Evolutionary conservation across 2,329 filamentous ascomycete genomes (phyloP), one percentile per base, ranked within the genome.

Genomic region (Colletotrichum sp.): DNA sequence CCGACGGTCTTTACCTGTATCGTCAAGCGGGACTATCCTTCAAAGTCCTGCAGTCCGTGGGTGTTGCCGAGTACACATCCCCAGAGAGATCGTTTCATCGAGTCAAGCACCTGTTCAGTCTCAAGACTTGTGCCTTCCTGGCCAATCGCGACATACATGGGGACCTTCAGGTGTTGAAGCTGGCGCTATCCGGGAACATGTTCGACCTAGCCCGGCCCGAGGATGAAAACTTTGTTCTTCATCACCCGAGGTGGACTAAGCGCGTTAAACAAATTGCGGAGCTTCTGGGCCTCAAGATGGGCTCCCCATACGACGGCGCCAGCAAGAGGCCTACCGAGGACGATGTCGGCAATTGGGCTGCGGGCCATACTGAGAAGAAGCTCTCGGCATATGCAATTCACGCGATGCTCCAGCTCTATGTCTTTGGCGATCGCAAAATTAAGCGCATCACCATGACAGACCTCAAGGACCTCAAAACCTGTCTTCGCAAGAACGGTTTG

Each of bases 291-390:
- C 16, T 86, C n/a, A 77, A 76, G 3, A 80, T 85, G 75, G 69
- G 67, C 7, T 72, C 81, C 0, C 79, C 81, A 0, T 86, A 80
- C 21, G 85, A 86, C 43, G 72, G 72, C 3, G 65, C 72, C 3
- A 16, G 61, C 13, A 36, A 12, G 32, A 39, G 57, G 9, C 63
- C 39, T 1, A 60, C 60, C 0, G 52, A 43, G 12, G 71, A 66
- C 16, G n/a, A 68, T 8, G 15, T 64, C 0, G 79, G 78, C 0
- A 43, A 74, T 3, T 80, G 74, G 77, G 79, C 80, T 1, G 83
- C 82, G 0, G 81, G 83, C 0, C 86, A 87, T 26, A 83, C 85
- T 1, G 86, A 87, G 73, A 84, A 84, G 18, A 87, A 87, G 71
- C 81, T 87, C 0, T 83, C 85, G 0, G 79, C 82, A 0, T 82